phyloP scores from a whole-genome alignment of 352 stramenopile species.

The Aphanomyces cochlioides region DNA sequence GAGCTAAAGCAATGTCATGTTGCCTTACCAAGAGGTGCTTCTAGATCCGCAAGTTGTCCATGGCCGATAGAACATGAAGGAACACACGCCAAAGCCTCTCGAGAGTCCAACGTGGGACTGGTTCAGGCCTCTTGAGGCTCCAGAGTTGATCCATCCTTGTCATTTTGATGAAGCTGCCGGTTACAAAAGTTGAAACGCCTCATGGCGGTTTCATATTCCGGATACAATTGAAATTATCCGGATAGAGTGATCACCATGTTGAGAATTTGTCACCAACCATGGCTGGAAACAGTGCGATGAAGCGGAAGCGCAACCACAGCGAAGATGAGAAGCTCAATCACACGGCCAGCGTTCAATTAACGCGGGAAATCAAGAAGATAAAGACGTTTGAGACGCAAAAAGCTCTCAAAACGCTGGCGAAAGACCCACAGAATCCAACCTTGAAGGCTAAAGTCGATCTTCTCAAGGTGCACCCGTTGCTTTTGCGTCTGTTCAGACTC shows the following conservation, averaged over 20 bases:
- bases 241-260: neutral
- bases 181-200: neutral
- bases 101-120: no score
- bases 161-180: neutral
- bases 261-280: constrained; percentile 12
- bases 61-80: no score
- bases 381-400: constrained; percentile 30
- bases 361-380: constrained; percentile 28
- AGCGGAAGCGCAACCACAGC: constrained; percentile 28
- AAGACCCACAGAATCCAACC: constrained; percentile 23
- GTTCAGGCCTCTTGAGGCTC: no score
- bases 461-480: constrained; percentile 16
- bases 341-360: constrained; percentile 20
- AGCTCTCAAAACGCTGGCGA: constrained; percentile 21
- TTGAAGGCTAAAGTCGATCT: constrained; percentile 14
- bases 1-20: no score
- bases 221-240: neutral
- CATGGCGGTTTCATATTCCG: neutral
- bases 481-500: neutral
- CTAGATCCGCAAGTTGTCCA: no score
- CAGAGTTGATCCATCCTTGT: neutral
- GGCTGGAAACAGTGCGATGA: constrained; percentile 28
- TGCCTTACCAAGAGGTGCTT: no score
- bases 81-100: no score
- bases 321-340: constrained; percentile 31